Evolutionary conservation across 108 stramenopile species (phyloP).

Genomic region (Bacterosira constricta): DNA sequence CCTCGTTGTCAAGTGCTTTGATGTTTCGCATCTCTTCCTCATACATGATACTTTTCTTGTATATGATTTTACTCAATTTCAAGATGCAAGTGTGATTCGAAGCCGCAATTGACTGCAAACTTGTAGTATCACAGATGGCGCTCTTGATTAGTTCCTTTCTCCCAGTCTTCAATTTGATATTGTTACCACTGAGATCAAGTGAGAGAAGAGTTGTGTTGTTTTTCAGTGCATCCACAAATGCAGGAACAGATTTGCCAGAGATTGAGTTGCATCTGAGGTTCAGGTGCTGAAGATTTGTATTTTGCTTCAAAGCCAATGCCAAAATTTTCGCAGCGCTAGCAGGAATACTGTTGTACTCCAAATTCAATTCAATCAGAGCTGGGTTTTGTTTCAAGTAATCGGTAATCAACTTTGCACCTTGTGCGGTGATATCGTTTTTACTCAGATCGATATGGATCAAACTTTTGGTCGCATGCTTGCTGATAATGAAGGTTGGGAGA

Average conservation of each 20-base stretch:
- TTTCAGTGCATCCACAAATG: constrained; percentile 8
- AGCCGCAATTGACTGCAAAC: background rate
- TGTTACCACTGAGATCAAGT: background rate
- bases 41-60: background rate
- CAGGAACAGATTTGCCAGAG: background rate
- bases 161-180: background rate
- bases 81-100: constrained; percentile 28
- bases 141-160: background rate
- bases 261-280: constrained; percentile 7
- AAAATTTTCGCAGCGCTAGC: background rate
- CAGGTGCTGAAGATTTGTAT: constrained; percentile 17
- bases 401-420: background rate
- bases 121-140: constrained; percentile 10
- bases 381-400: constrained; percentile 2
- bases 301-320: background rate
- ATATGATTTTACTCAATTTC: background rate
- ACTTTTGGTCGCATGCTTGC: background rate
- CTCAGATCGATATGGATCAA: constrained; percentile 22
- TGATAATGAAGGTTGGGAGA: background rate
- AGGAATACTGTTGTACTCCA: background rate
- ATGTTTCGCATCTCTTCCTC: constrained; percentile 2
- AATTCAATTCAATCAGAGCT: background rate
- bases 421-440: background rate
- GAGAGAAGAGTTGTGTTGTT: constrained; percentile 20
- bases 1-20: constrained; percentile 12